These are phyloP conservation scores for Oropetium thomaeum DNA, from an alignment of 176 grass and related monocot species.

Conservation along the genomic window DNA sequence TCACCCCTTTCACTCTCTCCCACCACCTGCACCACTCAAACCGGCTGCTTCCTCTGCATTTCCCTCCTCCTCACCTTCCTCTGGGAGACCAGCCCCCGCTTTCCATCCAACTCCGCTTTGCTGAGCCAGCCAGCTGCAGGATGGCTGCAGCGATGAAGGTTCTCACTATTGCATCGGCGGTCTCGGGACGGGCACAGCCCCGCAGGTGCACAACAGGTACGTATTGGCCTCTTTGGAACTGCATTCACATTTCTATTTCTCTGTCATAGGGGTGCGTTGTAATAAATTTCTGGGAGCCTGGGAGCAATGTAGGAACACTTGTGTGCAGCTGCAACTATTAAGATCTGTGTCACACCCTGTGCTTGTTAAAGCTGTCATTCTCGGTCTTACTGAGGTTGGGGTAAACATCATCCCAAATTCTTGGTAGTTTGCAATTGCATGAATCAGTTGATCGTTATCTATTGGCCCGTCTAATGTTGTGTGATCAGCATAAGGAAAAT, in stretches of 20 bases:
- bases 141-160: slow-evolving; percentile 57
- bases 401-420: neutral
- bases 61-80: slow-evolving; percentile 15
- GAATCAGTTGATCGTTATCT: neutral
- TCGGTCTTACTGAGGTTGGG: neutral
- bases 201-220: slow-evolving; percentile 58
- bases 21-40: slow-evolving; percentile 48
- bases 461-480: neutral
- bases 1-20: slow-evolving; percentile 29
- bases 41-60: slow-evolving; percentile 11
- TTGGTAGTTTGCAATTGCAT: neutral
- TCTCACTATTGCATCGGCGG: slow-evolving; percentile 41
- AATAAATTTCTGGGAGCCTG: neutral
- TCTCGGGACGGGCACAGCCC: slow-evolving; percentile 35
- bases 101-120: neutral
- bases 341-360: neutral
- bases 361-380: neutral
- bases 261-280: neutral
- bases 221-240: slow-evolving; percentile 42
- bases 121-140: slow-evolving; percentile 3
- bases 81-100: slow-evolving; percentile 27
- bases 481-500: neutral
- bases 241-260: slow-evolving; percentile 34
- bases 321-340: neutral
- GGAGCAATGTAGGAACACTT: neutral